A percentile compares a stretch with the other conserved stretches of the same genome.
Evolutionary conservation across 2,329 filamentous ascomycete species (phyloP).

Genomic region (Microcera coccophila): DNA sequence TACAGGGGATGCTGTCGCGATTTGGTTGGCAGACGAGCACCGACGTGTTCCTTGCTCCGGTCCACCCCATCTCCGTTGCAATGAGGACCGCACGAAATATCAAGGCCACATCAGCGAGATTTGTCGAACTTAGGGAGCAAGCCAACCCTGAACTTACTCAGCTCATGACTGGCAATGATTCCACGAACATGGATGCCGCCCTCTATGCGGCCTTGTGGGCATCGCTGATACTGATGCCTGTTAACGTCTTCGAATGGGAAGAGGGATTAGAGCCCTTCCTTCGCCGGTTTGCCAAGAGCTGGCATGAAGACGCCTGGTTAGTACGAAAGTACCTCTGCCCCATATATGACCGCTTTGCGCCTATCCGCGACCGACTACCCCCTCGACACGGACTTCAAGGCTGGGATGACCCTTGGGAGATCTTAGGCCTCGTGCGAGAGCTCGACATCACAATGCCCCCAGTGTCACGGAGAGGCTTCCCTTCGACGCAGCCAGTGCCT

Average conservation of each 20-base stretch:
- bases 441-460: slow-evolving; percentile 42
- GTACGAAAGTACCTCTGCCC: slow-evolving; percentile 64
- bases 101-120: slow-evolving; percentile 56
- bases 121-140: slow-evolving; percentile 27
- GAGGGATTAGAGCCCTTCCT: slow-evolving; percentile 61
- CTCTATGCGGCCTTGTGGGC: slow-evolving; percentile 75
- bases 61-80: slow-evolving; percentile 63
- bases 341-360: slow-evolving; percentile 49
- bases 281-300: slow-evolving; percentile 40
- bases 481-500: slow-evolving; percentile 22
- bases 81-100: slow-evolving; percentile 75
- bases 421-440: slow-evolving; percentile 37
- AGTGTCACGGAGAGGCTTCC: slow-evolving; percentile 29
- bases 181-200: slow-evolving; percentile 51
- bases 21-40: slow-evolving; percentile 41
- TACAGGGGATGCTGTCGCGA: slow-evolving; percentile 57
- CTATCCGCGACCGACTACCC: slow-evolving; percentile 25
- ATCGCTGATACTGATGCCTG: slow-evolving; percentile 51
- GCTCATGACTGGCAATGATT: slow-evolving; percentile 34
- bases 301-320: slow-evolving; percentile 65
- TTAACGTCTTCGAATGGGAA: slow-evolving; percentile 50
- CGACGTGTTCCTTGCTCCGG: slow-evolving; percentile 58
- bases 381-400: slow-evolving; percentile 25
- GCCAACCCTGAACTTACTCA: slow-evolving; percentile 28
- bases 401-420: slow-evolving; percentile 30